A percentile compares a stretch with the other conserved stretches of the same genome.
phyloP scores from a whole-genome alignment of 208 protist genomes.

The Leishmania guyanensis region DNA sequence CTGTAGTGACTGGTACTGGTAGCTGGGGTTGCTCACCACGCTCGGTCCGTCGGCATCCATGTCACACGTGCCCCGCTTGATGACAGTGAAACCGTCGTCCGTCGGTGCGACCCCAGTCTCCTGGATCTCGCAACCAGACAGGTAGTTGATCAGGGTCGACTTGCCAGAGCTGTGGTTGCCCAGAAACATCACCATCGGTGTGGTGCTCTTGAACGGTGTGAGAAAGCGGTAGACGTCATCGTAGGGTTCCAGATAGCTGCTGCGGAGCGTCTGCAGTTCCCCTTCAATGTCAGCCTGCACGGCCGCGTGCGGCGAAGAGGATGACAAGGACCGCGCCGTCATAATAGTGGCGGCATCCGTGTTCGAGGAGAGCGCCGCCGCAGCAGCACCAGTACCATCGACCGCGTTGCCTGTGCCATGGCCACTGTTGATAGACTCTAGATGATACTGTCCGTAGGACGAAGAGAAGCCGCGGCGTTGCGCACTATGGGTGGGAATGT shows the following conservation, averaged over 20 bases:
- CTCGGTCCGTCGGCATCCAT: slow-evolving; percentile 81
- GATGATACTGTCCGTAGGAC: background rate
- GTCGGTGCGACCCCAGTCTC: slow-evolving; percentile 87
- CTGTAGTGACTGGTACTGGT: slow-evolving; percentile 76
- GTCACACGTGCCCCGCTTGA: slow-evolving; percentile 62
- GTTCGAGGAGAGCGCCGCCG: too few relatives aligned
- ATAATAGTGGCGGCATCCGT: too few relatives aligned
- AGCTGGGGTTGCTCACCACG: slow-evolving; percentile 66
- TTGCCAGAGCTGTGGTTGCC: slow-evolving; percentile 93
- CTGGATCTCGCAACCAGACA: slow-evolving; percentile 77
- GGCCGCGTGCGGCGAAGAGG: slow-evolving; percentile 1
- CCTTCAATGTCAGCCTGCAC: slow-evolving; percentile 38
- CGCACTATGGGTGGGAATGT: background rate
- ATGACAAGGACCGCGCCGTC: background rate
- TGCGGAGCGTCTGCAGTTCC: slow-evolving; percentile 32
- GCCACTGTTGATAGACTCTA: background rate
- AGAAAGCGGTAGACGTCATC: slow-evolving; percentile 35
- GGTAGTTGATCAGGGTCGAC: slow-evolving; percentile 91
- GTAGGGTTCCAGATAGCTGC: slow-evolving; percentile 36
- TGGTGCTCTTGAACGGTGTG: slow-evolving; percentile 49
- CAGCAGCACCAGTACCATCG: background rate
- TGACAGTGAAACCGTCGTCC: slow-evolving; percentile 91
- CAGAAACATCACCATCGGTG: slow-evolving; percentile 89
- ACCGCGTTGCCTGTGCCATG: too few relatives aligned
- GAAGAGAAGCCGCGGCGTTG: slow-evolving; percentile 7